Evolutionary conservation across 2,329 filamentous ascomycete genomes (phyloP), one percentile per base, ranked within the genome.

Genomic region (Fonsecaea pedrosoi): DNA sequence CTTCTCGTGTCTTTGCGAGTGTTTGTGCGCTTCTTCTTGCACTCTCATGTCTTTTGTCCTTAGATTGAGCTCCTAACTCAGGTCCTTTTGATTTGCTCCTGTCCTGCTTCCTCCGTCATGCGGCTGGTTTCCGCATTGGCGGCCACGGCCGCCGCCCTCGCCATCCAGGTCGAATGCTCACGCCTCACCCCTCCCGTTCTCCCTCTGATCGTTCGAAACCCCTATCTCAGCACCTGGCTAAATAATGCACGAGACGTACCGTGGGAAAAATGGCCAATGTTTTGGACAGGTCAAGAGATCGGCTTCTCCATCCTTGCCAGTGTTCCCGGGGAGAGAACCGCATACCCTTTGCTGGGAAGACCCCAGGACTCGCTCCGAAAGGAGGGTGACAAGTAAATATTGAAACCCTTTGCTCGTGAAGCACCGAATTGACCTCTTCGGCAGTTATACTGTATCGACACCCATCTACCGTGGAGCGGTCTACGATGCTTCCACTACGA

Each of bases 191-290:
- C 87, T 63, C 90, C 90, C 15, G 84, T 90, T 1, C 82, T 91
- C 34, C 91, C 91, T 12, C 78, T 94, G 38, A 90, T 90, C 53
- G 91, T 94, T 54, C 88, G 87, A 69, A 90, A 88, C 9, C 91
- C 91, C 0, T 94, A 94, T 72, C 78, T 94, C 15, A 92, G 86
- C 74, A 86, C 87, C 13, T 92, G 90, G 89, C 82, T 90, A 50
- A 73, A 83, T 56, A 84, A 86, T 77, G 91, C 92, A 48, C 85
- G 92, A 71, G 85, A 90, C 64, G 84, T 84, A 54, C 92, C 92
- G 1, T 96, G 92, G 92, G 85, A 87, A 62, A 86, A 87, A 79
- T 96, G 92, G 92, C 92, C 92, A 30, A 94, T 94, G 77, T 93
- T 94, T 77, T 94, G 89, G 84, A 91, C 89, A 6, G 90, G 91